These are phyloP conservation scores for Globisporangium carolinianum DNA, from an alignment of 352 stramenopile species.

Conservation along the genomic window DNA sequence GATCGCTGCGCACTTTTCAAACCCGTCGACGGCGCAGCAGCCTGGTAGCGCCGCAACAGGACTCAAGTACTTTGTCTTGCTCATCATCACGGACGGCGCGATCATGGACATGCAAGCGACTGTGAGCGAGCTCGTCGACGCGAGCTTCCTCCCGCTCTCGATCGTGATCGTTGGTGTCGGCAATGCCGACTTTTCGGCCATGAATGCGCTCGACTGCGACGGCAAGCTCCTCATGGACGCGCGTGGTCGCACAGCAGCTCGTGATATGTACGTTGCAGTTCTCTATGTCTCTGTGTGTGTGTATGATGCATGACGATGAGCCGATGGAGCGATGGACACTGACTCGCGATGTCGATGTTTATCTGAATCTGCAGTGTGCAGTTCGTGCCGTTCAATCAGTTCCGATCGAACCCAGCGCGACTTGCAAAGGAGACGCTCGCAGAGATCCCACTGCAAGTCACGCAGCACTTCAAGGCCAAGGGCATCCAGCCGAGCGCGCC, in stretches of 20 bases:
- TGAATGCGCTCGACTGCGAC: conserved; percentile 51
- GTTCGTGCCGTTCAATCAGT: conserved; percentile 73
- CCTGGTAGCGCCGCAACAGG: conserved; percentile 10
- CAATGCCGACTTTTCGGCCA: conserved; percentile 61
- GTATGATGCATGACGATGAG: background rate
- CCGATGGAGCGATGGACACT: background rate
- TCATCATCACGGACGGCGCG: conserved; percentile 65
- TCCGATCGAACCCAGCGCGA: conserved; percentile 43
- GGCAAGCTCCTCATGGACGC: conserved; percentile 47
- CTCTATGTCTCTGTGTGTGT: background rate
- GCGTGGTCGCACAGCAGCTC: conserved; percentile 24
- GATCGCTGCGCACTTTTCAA: conserved; percentile 51
- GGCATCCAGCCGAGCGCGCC: conserved; percentile 45
- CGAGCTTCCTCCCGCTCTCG: conserved; percentile 58
- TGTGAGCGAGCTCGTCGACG: conserved; percentile 58
- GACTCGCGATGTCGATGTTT: conserved; percentile 6
- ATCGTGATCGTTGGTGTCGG: conserved; percentile 83
- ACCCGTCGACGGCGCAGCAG: conserved; percentile 8
- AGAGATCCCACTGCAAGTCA: conserved; percentile 57
- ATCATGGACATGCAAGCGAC: conserved; percentile 80
- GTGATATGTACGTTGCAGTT: conserved; percentile 52
- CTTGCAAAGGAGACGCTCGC: conserved; percentile 66
- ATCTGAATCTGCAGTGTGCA: conserved; percentile 38
- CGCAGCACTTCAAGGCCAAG: conserved; percentile 53
- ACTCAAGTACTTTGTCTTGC: conserved; percentile 72